Conservation (phyloP, 176 grass and related monocot species). For the Otatea glauca region DNA sequence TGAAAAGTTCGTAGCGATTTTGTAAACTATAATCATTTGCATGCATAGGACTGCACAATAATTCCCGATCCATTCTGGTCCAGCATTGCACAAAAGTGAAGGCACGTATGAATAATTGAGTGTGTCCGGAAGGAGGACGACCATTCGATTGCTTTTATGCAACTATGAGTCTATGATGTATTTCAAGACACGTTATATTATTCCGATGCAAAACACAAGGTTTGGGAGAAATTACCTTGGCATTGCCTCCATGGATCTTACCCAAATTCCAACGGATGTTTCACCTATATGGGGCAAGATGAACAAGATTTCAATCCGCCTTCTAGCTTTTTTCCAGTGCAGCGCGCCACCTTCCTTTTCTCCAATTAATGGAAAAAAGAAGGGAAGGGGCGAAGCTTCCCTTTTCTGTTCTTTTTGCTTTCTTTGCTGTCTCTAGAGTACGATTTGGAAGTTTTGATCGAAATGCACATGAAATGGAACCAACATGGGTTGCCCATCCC, state of each 20-base stretch:
- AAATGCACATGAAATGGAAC: slow-evolving; percentile 15
- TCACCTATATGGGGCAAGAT: neutral
- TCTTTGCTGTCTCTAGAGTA: slow-evolving; percentile 15
- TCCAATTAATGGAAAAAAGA: neutral
- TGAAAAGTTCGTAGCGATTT: neutral
- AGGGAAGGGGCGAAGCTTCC: neutral
- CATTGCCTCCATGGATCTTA: neutral
- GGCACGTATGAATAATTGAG: slow-evolving; percentile 31
- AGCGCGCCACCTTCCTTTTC: neutral
- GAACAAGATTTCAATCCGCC: neutral
- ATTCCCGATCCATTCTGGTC: slow-evolving; percentile 39
- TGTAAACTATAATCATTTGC: slow-evolving; percentile 5
- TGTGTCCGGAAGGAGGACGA: neutral
- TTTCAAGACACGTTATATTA: slow-evolving; percentile 9
- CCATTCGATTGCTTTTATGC: neutral
- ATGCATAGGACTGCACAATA: slow-evolving; percentile 35
- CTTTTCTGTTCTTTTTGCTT: neutral
- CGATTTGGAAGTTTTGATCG: slow-evolving; percentile 33
- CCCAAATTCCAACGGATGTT: neutral
- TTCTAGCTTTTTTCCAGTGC: neutral
- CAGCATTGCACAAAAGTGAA: slow-evolving; percentile 46
- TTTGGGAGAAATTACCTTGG: neutral
- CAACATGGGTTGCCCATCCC: slow-evolving; percentile 38
- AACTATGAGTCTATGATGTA: neutral
- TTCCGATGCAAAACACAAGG: slow-evolving; percentile 13